A percentile compares a stretch with the other conserved stretches of the same genome.
Evolutionary conservation across 768 basidiomycete species (phyloP).

Genomic region (Tricholoma saponaceum): DNA sequence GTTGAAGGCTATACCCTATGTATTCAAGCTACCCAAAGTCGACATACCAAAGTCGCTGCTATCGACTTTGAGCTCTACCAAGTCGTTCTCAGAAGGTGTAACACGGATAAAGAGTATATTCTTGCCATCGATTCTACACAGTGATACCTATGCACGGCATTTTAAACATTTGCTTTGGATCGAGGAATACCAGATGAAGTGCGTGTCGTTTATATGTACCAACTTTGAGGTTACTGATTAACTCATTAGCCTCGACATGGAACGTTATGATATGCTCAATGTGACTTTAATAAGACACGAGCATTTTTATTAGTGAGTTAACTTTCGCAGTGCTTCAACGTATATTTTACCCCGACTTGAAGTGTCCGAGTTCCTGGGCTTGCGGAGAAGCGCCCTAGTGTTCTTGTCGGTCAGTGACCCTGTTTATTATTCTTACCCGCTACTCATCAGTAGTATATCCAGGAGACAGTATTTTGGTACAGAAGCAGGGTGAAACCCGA

Average conservation of each 20-base stretch:
- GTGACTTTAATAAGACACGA: conserved; percentile 27
- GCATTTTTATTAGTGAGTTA: conserved; percentile 34
- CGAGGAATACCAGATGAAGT: conserved; percentile 26
- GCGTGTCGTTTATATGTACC: conserved; percentile 2
- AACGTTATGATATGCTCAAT: conserved; percentile 32
- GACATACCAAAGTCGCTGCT: conserved; percentile 30
- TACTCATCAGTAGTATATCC: conserved; percentile 1
- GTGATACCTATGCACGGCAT: conserved; percentile 34
- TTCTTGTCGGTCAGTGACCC: conserved; percentile 44
- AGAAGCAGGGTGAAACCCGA: conserved; percentile 29
- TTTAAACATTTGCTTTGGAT: conserved; percentile 51
- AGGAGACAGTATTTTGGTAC: conserved; percentile 56
- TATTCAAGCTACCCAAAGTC: conserved; percentile 30
- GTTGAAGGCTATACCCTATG: conserved; percentile 35
- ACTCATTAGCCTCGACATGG: conserved; percentile 31
- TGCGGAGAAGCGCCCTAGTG: conserved; percentile 54
- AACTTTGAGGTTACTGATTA: neutral
- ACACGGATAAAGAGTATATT: conserved; percentile 25
- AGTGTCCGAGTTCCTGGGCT: conserved; percentile 46
- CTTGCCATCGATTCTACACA: conserved; percentile 34
- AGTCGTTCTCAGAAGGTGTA: conserved; percentile 19
- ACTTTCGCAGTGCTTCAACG: neutral
- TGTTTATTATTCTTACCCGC: neutral
- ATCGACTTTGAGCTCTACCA: conserved; percentile 21
- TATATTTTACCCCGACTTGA: neutral